Percentiles rank a stretch among this genome's conserved stretches.
phyloP scores from a whole-genome alignment of 2,329 filamentous ascomycete species.

The Cercospora zeae-maydis region DNA sequence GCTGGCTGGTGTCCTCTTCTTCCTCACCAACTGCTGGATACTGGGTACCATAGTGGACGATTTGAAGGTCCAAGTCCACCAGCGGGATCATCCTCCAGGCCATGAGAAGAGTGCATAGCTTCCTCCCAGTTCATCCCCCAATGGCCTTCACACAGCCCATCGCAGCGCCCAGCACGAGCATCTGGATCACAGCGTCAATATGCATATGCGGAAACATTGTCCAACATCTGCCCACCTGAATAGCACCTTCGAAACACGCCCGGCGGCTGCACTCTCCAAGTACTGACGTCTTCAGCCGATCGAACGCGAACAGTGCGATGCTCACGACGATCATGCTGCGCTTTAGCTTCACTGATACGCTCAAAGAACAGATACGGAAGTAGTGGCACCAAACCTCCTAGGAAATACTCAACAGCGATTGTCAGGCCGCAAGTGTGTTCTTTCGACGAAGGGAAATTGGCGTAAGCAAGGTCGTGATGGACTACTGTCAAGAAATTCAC shows the following conservation, averaged over 20 bases:
- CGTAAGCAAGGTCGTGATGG: conserved; percentile 46
- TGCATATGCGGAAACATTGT: background rate
- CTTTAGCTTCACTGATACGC: conserved; percentile 50
- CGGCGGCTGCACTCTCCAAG: conserved; percentile 41
- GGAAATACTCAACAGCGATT: conserved; percentile 65
- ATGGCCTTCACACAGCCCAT: conserved; percentile 61
- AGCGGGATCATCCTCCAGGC: background rate
- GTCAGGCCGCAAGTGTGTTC: conserved; percentile 57
- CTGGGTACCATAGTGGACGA: conserved; percentile 75
- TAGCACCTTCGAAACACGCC: conserved; percentile 56
- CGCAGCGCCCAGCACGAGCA: conserved; percentile 62
- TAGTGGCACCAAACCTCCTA: conserved; percentile 68
- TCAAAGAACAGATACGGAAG: conserved; percentile 63
- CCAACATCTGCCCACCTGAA: conserved; percentile 35
- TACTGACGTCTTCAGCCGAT: conserved; percentile 57
- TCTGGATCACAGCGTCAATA: conserved; percentile 42
- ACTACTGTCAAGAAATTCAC: conserved; percentile 49
- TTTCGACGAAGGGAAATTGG: conserved; percentile 41
- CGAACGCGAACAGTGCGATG: conserved; percentile 59
- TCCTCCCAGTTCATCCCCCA: conserved; percentile 31
- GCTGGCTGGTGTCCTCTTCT: conserved; percentile 71
- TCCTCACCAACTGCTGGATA: conserved; percentile 82
- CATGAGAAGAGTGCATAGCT: conserved; percentile 16
- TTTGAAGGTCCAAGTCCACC: conserved; percentile 35
- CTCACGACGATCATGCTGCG: conserved; percentile 60